Percentiles rank a stretch among this genome's conserved stretches.
phyloP scores from a whole-genome alignment of 495 filamentous ascomycete genomes.

The Penicillium alfredii region DNA sequence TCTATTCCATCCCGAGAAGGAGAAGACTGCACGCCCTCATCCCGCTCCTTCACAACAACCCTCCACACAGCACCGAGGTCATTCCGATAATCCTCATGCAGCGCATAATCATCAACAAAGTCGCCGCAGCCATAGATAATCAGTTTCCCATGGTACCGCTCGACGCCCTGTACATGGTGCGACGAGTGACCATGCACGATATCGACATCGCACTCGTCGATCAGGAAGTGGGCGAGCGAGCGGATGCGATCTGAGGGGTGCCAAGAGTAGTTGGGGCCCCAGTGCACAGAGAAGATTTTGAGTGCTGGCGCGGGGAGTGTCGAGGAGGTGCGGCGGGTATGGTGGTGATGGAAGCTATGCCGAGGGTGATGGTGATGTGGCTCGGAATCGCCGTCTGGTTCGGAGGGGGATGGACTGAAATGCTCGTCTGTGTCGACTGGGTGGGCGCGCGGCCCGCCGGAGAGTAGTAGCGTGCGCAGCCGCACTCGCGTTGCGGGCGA shows the following conservation, averaged over 20 bases:
- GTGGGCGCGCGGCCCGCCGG: neutral
- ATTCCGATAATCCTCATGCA: conserved; percentile 32
- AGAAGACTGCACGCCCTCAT: no score
- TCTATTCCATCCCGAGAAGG: neutral
- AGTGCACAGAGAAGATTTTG: conserved; percentile 39
- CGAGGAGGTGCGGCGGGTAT: no score
- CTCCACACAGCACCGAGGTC: conserved; percentile 39
- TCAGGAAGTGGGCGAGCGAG: conserved; percentile 33
- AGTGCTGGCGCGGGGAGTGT: conserved; percentile 24
- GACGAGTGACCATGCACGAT: conserved; percentile 41
- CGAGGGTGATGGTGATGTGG: neutral
- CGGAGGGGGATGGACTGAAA: no score
- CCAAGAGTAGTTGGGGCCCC: conserved; percentile 41
- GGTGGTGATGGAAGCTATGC: neutral
- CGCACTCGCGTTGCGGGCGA: conserved; percentile 10
- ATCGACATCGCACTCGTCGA: conserved; percentile 41
- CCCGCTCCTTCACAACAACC: conserved; percentile 20
- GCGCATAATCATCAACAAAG: conserved; percentile 41
- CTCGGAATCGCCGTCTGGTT: no score
- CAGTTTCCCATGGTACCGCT: conserved; percentile 29
- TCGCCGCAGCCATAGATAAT: conserved; percentile 43
- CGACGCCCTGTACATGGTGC: conserved; percentile 42
- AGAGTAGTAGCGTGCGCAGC: conserved; percentile 17
- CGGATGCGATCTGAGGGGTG: conserved; percentile 20
- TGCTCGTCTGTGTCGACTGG: neutral